These are phyloP conservation scores for Yamadazyma akitaensis DNA, from an alignment of 805 yeast species.

Conservation along the genomic window DNA sequence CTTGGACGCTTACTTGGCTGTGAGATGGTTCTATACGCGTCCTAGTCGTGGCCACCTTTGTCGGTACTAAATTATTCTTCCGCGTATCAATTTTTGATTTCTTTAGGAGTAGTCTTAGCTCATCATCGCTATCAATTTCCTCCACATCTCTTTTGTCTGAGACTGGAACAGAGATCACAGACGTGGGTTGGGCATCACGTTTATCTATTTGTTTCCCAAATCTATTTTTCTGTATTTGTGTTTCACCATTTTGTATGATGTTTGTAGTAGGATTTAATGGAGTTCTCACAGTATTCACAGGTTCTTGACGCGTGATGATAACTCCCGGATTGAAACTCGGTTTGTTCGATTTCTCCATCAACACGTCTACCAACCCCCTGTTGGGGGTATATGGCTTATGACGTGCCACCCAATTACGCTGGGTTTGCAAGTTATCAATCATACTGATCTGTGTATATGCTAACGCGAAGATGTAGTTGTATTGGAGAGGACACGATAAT, in stretches of 20 bases:
- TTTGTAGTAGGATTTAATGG: neutral
- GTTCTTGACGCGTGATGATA: neutral
- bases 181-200: neutral
- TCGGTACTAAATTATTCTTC: neutral
- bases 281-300: neutral
- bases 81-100: neutral
- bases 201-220: neutral
- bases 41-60: neutral
- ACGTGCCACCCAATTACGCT: conserved; percentile 17
- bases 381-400: conserved; percentile 16
- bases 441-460: neutral
- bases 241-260: neutral
- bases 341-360: neutral
- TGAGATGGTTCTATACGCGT: neutral
- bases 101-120: conserved; percentile 2
- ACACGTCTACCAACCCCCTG: neutral
- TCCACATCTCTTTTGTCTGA: conserved; percentile 1
- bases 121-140: conserved; percentile 10
- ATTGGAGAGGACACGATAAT: neutral
- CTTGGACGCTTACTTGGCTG: neutral
- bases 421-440: conserved; percentile 18
- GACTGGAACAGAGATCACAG: neutral
- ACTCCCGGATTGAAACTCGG: conserved; percentile 1
- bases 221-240: neutral
- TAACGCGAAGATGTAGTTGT: neutral